A percentile compares a stretch with the other conserved stretches of the same genome.
Evolutionary conservation across 108 stramenopile genomes (phyloP).

Genomic region (Parmales sp.): DNA sequence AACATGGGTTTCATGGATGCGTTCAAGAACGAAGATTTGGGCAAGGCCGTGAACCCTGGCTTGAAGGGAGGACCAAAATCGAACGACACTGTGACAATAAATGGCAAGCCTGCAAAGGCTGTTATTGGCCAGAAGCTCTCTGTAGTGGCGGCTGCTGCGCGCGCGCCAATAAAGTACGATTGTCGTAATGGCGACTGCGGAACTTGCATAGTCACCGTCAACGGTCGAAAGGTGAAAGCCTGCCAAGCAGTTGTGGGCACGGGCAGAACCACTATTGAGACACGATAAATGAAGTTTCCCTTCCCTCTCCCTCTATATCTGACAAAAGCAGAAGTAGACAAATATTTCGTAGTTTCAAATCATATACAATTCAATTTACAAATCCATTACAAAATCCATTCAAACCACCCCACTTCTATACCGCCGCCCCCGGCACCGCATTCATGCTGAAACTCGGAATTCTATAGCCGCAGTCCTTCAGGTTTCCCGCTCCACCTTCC

Average conservation of each 20-base stretch:
- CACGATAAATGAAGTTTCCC: too few species aligned
- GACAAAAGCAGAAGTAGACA: too few species aligned
- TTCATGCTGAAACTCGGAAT: too few species aligned
- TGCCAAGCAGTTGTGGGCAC: slow-evolving; percentile 48
- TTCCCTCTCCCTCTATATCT: too few species aligned
- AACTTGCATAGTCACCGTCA: slow-evolving; percentile 60
- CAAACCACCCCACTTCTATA: too few species aligned
- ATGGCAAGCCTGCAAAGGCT: slow-evolving; percentile 62
- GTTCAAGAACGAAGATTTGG: slow-evolving; percentile 69
- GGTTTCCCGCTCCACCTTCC: slow-evolving; percentile 19
- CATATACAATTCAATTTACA: too few species aligned
- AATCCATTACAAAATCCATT: too few species aligned
- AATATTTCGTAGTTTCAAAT: too few species aligned
- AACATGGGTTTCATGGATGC: slow-evolving; percentile 54
- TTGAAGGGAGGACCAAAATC: slow-evolving; percentile 50
- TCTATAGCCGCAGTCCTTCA: slow-evolving; percentile 33
- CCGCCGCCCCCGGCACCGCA: too few species aligned
- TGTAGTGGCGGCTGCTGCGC: slow-evolving; percentile 50
- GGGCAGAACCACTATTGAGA: slow-evolving; percentile 54
- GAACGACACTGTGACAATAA: slow-evolving; percentile 67
- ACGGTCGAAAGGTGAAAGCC: slow-evolving; percentile 67
- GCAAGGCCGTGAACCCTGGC: slow-evolving; percentile 54
- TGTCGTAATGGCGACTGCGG: slow-evolving; percentile 79
- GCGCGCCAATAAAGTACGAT: slow-evolving; percentile 73
- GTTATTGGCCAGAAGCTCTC: slow-evolving; percentile 69